These are phyloP conservation scores for Nadsonia commutata DNA, from an alignment of 1,139 yeast genomes.

Conservation along the genomic window DNA sequence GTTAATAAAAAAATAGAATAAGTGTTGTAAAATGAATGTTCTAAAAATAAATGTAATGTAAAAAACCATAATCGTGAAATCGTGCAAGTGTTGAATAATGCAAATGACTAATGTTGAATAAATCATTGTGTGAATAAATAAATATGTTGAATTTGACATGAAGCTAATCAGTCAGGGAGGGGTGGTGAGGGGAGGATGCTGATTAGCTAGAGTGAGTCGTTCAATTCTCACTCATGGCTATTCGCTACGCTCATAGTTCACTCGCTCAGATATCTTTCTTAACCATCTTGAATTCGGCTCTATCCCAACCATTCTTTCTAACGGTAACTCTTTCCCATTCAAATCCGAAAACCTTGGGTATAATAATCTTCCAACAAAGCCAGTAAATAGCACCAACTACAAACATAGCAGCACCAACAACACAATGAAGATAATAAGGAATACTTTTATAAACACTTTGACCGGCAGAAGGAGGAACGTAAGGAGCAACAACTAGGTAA, in stretches of 20 bases:
- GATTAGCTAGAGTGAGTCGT: background rate
- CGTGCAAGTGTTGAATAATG: background rate
- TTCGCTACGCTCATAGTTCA: background rate
- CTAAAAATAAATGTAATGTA: no score
- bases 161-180: no score
- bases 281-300: background rate
- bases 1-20: no score
- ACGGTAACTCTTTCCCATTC: background rate
- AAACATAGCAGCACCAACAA: slow-evolving; percentile 68
- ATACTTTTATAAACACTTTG: slow-evolving; percentile 50
- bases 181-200: background rate
- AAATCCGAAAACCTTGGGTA: slow-evolving; percentile 32
- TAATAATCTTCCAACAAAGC: slow-evolving; percentile 46
- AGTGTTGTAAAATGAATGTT: no score
- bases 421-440: slow-evolving; percentile 75
- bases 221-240: no score
- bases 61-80: no score
- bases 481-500: slow-evolving; percentile 67
- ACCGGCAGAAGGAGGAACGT: slow-evolving; percentile 48
- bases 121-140: no score
- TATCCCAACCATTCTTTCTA: background rate
- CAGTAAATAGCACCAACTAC: slow-evolving; percentile 60
- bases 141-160: no score
- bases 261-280: background rate
- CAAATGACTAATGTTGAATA: background rate